A percentile compares a stretch with the other conserved stretches of the same genome.
These are phyloP conservation scores for Podaxis carcinomalis DNA, from an alignment of 768 basidiomycete species.

Conservation along the genomic window DNA sequence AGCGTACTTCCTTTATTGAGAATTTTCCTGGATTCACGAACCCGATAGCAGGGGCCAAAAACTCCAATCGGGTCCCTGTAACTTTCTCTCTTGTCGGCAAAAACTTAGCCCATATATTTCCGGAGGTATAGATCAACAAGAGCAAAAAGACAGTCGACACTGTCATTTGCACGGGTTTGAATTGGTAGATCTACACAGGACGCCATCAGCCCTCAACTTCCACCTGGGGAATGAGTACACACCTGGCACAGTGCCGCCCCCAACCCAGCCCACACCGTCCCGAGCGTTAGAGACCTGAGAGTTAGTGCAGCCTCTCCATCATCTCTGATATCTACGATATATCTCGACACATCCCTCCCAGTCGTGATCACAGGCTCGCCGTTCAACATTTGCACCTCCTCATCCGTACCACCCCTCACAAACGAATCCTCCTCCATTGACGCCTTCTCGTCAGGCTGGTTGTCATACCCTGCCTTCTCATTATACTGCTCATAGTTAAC, in stretches of 20 bases:
- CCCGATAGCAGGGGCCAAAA: slow-evolving; percentile 34
- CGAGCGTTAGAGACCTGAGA: slow-evolving; percentile 51
- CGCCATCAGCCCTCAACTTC: neutral
- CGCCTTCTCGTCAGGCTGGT: slow-evolving; percentile 12
- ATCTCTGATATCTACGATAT: slow-evolving; percentile 53
- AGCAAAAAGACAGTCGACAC: slow-evolving; percentile 57
- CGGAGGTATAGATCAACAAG: slow-evolving; percentile 48
- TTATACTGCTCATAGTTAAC: neutral
- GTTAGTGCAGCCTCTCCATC: slow-evolving; percentile 54
- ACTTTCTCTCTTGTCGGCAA: slow-evolving; percentile 39
- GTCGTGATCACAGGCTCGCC: slow-evolving; percentile 39
- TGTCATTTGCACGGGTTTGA: slow-evolving; percentile 47
- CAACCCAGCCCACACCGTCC: slow-evolving; percentile 52
- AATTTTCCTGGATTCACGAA: slow-evolving; percentile 60
- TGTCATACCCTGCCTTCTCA: neutral
- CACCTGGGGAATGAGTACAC: slow-evolving; percentile 7
- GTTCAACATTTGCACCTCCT: slow-evolving; percentile 27
- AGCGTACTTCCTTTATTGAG: slow-evolving; percentile 50
- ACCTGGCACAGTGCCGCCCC: slow-evolving; percentile 59
- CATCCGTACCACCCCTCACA: slow-evolving; percentile 16
- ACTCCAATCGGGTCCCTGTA: slow-evolving; percentile 37
- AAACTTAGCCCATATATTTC: slow-evolving; percentile 45
- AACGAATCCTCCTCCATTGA: slow-evolving; percentile 1
- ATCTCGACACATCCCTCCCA: slow-evolving; percentile 49
- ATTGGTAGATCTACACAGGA: slow-evolving; percentile 1